phyloP scores from a whole-genome alignment of 371 early-diverging fungal species.

The Syncephalastrum monosporum region DNA sequence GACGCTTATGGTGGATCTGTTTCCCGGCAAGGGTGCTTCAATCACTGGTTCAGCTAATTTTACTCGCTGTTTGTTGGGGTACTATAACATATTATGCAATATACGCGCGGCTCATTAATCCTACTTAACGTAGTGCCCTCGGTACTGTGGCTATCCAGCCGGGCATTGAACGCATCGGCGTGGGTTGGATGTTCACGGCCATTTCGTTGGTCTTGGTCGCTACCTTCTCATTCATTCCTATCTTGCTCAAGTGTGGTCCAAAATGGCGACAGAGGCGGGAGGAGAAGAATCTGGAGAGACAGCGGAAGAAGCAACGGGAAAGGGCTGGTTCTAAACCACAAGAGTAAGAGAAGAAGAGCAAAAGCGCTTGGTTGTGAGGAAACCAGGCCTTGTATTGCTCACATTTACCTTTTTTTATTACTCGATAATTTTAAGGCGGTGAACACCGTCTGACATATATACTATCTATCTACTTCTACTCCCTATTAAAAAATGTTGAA shows the following conservation, averaged over 20 bases:
- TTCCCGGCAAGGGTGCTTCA: constrained; percentile 38
- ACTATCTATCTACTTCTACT: too few species aligned
- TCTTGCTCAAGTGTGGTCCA: constrained; percentile 3
- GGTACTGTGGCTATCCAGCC: constrained; percentile 24
- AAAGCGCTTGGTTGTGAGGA: too few species aligned
- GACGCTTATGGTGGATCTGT: constrained; percentile 32
- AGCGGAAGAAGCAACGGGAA: too few species aligned
- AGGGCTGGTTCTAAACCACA: too few species aligned
- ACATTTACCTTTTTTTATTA: too few species aligned
- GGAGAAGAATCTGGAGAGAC: neutral
- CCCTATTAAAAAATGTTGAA: too few species aligned
- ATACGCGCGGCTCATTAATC: too few species aligned
- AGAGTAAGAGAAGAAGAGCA: too few species aligned
- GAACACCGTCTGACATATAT: too few species aligned
- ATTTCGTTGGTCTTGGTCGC: constrained; percentile 15
- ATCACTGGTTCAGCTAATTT: constrained; percentile 39
- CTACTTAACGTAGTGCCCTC: constrained; percentile 14
- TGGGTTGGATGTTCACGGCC: constrained; percentile 32
- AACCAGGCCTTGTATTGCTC: too few species aligned
- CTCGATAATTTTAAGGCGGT: too few species aligned
- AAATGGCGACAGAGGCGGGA: neutral
- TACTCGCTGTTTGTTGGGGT: constrained; percentile 34
- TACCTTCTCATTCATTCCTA: neutral
- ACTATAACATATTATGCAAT: neutral
- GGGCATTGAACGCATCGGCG: constrained; percentile 26